Evolutionary conservation across 257 asterid species (phyloP), one percentile per base, ranked within the genome.

Genomic region (Craterostigma plantagineum): DNA sequence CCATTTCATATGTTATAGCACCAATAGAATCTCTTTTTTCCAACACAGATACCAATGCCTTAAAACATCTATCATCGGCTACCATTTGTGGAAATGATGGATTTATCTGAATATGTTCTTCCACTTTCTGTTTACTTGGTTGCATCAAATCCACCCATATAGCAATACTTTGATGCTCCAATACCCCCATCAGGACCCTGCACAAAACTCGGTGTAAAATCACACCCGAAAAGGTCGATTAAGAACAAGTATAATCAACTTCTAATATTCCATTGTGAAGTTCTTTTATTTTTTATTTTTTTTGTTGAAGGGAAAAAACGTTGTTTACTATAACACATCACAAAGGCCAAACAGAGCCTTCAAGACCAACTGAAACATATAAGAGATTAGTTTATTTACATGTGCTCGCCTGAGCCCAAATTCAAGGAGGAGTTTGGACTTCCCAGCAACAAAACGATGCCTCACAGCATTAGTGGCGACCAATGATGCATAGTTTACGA

Each of bases 141-240:
- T 2, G 94, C 99, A 50, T 90, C 99, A 50, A 90, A 83, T 75
- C 95, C 99, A 50, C 95, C 99, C 92, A 90, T 72, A 57, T 83
- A 90, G 64, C 87, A 70, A 63, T 90, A 90, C 66, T 80, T 83
- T 17, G 99, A 90, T 50, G 95, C 95, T 36, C 91, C 70, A 36
- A 90, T 77, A 54, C 95, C 95, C 57, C 99, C 99, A 69, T 90
- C 99, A 60, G 99, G 99, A 35, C 99, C 99, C 95, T 87, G 65
- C 64, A 58, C n/a, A 51, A 9, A 42, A 48, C 33, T 45, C 15
- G n/a, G n/a, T n/a, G n/a, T n/a, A n/a, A n/a, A n/a, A n/a, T n/a
- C n/a, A n/a, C n/a, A n/a, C n/a, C n/a, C n/a, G n/a, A n/a, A n/a
- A n/a, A n/a, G n/a, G n/a, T n/a, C n/a, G n/a, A n/a, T n/a, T n/a